These are phyloP conservation scores for Nigrograna mackinnonii DNA, from an alignment of 2,329 filamentous ascomycete genomes.

Conservation along the genomic window DNA sequence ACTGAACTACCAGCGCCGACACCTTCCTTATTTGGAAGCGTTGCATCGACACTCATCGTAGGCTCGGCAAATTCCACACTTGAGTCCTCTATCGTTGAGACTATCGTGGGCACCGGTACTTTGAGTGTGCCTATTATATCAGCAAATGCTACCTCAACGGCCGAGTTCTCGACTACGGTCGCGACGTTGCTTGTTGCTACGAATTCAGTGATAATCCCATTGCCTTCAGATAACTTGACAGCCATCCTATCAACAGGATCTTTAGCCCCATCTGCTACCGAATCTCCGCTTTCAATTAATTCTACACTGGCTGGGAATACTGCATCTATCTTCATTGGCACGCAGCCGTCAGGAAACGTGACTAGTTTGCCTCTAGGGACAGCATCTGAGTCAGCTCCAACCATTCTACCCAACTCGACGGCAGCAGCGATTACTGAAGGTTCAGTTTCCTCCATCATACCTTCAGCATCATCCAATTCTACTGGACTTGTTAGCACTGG, in stretches of 20 bases:
- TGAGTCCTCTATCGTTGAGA: no score
- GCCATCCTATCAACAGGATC: not conserved
- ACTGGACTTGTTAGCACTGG: no score
- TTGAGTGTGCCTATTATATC: not conserved
- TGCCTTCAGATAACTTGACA: conserved; percentile 7
- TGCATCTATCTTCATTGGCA: not conserved
- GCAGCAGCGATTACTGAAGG: not conserved
- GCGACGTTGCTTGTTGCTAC: no score
- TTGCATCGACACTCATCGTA: no score
- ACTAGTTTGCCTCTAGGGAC: not conserved
- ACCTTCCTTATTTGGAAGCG: no score
- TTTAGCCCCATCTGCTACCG: not conserved
- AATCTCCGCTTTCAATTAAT: not conserved
- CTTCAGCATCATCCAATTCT: not conserved
- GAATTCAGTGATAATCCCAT: conserved; percentile 1
- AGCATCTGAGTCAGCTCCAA: not conserved
- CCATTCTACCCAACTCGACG: no score
- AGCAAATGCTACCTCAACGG: conserved; percentile 1
- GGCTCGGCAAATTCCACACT: not conserved
- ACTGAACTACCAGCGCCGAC: no score
- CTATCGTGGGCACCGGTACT: not conserved
- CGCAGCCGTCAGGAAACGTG: not conserved
- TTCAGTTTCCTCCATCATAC: not conserved
- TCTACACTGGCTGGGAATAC: not conserved
- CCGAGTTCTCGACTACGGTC: no score